These are phyloP conservation scores for Stramenopiles sp. DNA, from an alignment of 352 stramenopile genomes.

Conservation along the genomic window DNA sequence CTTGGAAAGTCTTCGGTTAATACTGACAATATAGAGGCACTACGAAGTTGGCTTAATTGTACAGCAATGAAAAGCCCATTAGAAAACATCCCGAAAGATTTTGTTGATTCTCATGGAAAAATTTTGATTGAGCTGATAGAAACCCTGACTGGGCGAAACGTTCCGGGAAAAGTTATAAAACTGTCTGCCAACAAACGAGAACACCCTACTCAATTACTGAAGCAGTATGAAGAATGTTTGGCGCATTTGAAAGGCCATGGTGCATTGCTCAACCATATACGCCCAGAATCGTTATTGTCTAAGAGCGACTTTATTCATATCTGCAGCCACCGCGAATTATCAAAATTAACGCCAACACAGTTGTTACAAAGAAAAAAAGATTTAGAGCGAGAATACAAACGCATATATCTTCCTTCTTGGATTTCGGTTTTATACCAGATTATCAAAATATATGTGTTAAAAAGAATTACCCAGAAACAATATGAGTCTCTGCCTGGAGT, in stretches of 20 bases:
- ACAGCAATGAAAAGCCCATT: slow-evolving; percentile 30
- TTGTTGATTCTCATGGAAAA: slow-evolving; percentile 46
- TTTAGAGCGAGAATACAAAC: slow-evolving; percentile 23
- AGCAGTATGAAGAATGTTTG: slow-evolving; percentile 59
- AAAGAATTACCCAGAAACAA: slow-evolving; percentile 54
- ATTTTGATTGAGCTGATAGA: slow-evolving; percentile 54
- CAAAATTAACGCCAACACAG: neutral
- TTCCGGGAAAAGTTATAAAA: slow-evolving; percentile 29
- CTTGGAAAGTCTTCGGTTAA: slow-evolving; percentile 13
- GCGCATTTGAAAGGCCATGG: slow-evolving; percentile 71
- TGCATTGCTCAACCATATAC: slow-evolving; percentile 62
- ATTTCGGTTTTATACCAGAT: slow-evolving; percentile 64
- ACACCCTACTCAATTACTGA: slow-evolving; percentile 31
- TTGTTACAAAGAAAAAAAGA: slow-evolving; percentile 29
- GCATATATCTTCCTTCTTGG: slow-evolving; percentile 37
- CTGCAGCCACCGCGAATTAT: slow-evolving; percentile 18
- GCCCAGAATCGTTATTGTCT: slow-evolving; percentile 36
- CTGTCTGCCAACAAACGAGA: slow-evolving; percentile 31
- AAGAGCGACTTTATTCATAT: slow-evolving; percentile 53
- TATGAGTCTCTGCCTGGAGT: slow-evolving; percentile 37
- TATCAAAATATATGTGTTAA: slow-evolving; percentile 73
- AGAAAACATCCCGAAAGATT: slow-evolving; percentile 42
- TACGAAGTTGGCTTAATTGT: slow-evolving; percentile 25
- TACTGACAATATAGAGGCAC: slow-evolving; percentile 18
- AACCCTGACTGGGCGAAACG: slow-evolving; percentile 57